These are phyloP conservation scores for Bremia lactucae DNA, from an alignment of 352 stramenopile genomes.

Conservation along the genomic window DNA sequence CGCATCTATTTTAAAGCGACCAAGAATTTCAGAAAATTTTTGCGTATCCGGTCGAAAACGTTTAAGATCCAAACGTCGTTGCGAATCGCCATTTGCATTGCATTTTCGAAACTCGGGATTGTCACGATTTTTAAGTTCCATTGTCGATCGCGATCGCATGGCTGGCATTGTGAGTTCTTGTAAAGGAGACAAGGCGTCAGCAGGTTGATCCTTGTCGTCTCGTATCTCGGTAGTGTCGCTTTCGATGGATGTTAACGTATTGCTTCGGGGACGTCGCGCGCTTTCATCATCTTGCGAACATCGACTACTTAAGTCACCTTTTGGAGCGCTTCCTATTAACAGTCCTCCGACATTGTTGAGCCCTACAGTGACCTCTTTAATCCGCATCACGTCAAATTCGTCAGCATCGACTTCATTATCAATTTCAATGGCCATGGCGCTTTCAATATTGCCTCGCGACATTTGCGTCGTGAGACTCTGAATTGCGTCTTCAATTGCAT, in stretches of 20 bases:
- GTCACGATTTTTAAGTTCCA: constrained; percentile 17
- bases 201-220: constrained; percentile 14
- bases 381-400: constrained; percentile 56
- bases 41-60: constrained; percentile 64
- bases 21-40: constrained; percentile 66
- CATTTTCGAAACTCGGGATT: constrained; percentile 10
- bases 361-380: constrained; percentile 18
- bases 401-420: constrained; percentile 81
- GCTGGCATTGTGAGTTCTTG: constrained; percentile 19
- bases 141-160: constrained; percentile 20
- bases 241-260: constrained; percentile 26
- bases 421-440: constrained; percentile 76
- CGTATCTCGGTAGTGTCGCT: constrained; percentile 6
- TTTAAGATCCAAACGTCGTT: constrained; percentile 55
- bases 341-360: not conserved
- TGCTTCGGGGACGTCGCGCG: constrained; percentile 18
- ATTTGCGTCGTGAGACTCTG: constrained; percentile 47
- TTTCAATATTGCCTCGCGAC: constrained; percentile 51
- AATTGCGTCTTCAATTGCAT: constrained; percentile 72
- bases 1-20: constrained; percentile 51
- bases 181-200: constrained; percentile 13
- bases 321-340: constrained; percentile 10
- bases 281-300: constrained; percentile 20
- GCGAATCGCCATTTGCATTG: constrained; percentile 15
- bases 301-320: constrained; percentile 17